phyloP scores from a whole-genome alignment of 2,329 filamentous ascomycete species.

The Alternaria panax region DNA sequence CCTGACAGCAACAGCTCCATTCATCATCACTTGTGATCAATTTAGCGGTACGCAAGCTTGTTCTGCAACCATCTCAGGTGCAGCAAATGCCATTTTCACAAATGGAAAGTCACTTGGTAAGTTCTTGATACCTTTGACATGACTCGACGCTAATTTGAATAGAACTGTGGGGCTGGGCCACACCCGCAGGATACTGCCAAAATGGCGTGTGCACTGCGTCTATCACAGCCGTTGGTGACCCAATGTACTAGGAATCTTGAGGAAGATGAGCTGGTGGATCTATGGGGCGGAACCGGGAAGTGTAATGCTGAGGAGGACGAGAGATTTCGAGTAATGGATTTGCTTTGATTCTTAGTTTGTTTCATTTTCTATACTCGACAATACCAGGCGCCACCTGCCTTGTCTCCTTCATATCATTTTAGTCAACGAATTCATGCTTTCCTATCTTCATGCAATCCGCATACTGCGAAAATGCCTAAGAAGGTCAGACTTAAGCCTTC shows the following conservation, averaged over 20 bases:
- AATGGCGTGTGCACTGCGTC: neutral
- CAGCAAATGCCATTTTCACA: neutral
- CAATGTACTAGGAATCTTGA: neutral
- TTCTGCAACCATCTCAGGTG: neutral
- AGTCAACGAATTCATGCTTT: neutral
- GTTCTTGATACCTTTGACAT: accelerated
- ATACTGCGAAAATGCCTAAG: neutral
- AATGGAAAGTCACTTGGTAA: neutral
- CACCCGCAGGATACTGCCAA: neutral
- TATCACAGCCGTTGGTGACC: neutral
- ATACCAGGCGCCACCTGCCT: neutral
- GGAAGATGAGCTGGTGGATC: no score
- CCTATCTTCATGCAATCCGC: neutral
- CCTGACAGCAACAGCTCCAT: neutral
- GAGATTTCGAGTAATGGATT: neutral
- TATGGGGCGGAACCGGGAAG: neutral
- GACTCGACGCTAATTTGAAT: accelerated
- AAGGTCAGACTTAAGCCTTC: neutral
- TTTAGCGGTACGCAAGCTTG: neutral
- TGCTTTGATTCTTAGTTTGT: neutral
- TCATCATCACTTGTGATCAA: neutral
- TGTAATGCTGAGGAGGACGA: neutral
- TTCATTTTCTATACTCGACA: neutral
- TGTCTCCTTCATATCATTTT: neutral
- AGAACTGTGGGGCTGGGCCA: neutral